Percentiles rank a stretch among this genome's conserved stretches.
phyloP scores from a whole-genome alignment of 352 stramenopile species.

The Globisporangium acanthophoron region DNA sequence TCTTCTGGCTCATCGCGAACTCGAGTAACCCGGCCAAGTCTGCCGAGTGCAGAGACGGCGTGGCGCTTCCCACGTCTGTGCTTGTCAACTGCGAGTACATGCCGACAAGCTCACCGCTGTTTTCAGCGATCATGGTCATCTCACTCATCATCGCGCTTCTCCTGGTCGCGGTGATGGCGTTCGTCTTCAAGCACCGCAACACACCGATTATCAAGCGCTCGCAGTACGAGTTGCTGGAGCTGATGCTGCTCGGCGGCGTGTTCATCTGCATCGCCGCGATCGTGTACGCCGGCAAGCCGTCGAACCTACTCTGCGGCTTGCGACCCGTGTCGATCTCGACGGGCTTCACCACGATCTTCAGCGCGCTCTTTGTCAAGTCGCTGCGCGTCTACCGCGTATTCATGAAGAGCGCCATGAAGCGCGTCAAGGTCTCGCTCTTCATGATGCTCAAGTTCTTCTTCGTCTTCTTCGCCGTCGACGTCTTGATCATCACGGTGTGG shows the following conservation, averaged over 20 bases:
- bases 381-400: conserved; percentile 37
- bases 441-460: conserved; percentile 27
- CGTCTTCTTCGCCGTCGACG: conserved; percentile 20
- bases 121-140: conserved; percentile 16
- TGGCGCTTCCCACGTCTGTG: conserved; percentile 16
- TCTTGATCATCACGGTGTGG: conserved; percentile 22
- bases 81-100: conserved; percentile 31
- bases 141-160: conserved; percentile 7
- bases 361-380: conserved; percentile 27
- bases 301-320: conserved; percentile 10
- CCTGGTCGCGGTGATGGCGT: conserved; percentile 8
- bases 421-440: conserved; percentile 16
- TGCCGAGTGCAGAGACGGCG: conserved; percentile 28
- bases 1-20: conserved; percentile 33
- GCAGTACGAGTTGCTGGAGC: conserved; percentile 25
- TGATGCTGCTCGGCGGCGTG: conserved; percentile 25
- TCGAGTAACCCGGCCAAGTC: conserved; percentile 15
- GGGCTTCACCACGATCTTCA: conserved; percentile 28
- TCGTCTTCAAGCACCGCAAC: conserved; percentile 24
- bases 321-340: conserved; percentile 20
- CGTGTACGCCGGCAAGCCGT: conserved; percentile 20
- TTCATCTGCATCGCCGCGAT: conserved; percentile 20
- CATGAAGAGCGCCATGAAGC: conserved; percentile 21
- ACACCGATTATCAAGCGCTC: conserved; percentile 31
- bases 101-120: conserved; percentile 14